Evolutionary conservation across 2,329 filamentous ascomycete genomes (phyloP).

Genomic region (Fusarium annulatum): DNA sequence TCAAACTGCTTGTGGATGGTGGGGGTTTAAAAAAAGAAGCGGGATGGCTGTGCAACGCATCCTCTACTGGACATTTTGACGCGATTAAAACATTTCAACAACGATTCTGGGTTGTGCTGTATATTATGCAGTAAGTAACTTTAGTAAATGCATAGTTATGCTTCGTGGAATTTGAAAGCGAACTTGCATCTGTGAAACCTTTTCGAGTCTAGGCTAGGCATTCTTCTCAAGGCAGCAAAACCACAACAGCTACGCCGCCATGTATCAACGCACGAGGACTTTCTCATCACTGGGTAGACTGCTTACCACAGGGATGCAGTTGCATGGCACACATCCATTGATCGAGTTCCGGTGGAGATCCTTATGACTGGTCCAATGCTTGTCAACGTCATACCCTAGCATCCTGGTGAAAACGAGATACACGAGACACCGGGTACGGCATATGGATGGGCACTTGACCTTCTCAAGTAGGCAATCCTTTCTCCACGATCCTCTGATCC

Average conservation of each 20-base stretch:
- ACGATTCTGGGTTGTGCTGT: not conserved
- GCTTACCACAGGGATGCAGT: not conserved
- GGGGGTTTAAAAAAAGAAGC: conserved; percentile 46
- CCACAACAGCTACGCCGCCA: not conserved
- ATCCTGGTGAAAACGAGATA: conserved; percentile 3
- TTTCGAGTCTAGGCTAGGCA: conserved; percentile 19
- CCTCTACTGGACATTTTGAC: conserved; percentile 5
- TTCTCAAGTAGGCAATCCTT: conserved; percentile 17
- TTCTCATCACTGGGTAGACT: not conserved
- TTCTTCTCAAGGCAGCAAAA: conserved; percentile 1
- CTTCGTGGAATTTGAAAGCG: not conserved
- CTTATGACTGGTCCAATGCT: conserved; percentile 9
- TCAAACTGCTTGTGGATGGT: conserved; percentile 16
- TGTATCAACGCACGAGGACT: not conserved
- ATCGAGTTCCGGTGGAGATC: conserved; percentile 15
- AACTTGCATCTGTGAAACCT: conserved; percentile 4
- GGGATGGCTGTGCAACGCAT: conserved; percentile 45
- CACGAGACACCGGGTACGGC: conserved; percentile 23
- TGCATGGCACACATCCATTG: conserved; percentile 5
- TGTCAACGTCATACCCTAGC: conserved; percentile 22
- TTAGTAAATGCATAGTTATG: not conserved
- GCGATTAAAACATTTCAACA: not conserved
- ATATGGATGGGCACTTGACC: conserved; percentile 16
- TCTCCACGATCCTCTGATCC: conserved; percentile 20
- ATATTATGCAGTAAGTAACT: not conserved